A percentile compares a stretch with the other conserved stretches of the same genome.
Evolutionary conservation across 139 green algal species (phyloP).

Genomic region (Volvox africanus): DNA sequence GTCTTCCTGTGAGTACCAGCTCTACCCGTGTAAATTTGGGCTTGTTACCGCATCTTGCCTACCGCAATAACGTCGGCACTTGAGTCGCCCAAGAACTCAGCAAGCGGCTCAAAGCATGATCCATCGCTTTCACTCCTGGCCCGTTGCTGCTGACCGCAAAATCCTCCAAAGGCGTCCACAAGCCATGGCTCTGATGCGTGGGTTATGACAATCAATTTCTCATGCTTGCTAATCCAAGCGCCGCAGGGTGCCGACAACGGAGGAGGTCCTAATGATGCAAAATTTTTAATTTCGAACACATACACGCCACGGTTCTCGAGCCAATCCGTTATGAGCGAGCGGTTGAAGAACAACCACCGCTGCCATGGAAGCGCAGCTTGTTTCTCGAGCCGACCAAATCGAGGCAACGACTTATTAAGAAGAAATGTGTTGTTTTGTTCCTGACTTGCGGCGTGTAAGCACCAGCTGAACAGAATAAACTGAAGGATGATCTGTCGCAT

Average conservation of each 20-base stretch:
- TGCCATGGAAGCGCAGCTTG: neutral
- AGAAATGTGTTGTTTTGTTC: neutral
- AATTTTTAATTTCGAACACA: neutral
- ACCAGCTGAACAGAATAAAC: neutral
- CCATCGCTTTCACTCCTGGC: neutral
- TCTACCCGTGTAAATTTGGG: too few species aligned
- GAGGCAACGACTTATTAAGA: neutral
- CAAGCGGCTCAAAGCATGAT: conserved; percentile 11
- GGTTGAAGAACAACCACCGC: neutral
- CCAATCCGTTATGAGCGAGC: neutral
- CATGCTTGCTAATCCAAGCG: neutral
- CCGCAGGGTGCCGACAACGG: neutral
- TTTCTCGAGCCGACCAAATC: neutral
- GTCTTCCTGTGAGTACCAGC: too few species aligned
- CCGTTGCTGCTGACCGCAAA: neutral
- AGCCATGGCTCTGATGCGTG: neutral
- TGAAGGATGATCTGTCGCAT: neutral
- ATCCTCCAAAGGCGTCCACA: neutral
- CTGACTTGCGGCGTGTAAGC: neutral
- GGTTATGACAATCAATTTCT: neutral
- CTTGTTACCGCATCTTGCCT: neutral
- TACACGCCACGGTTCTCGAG: neutral
- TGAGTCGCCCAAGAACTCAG: neutral
- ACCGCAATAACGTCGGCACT: neutral
- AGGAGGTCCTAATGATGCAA: too few species aligned